Evolutionary conservation across 768 basidiomycete species (phyloP), one percentile per base, ranked within the genome.

Genomic region (Serendipita indica): DNA sequence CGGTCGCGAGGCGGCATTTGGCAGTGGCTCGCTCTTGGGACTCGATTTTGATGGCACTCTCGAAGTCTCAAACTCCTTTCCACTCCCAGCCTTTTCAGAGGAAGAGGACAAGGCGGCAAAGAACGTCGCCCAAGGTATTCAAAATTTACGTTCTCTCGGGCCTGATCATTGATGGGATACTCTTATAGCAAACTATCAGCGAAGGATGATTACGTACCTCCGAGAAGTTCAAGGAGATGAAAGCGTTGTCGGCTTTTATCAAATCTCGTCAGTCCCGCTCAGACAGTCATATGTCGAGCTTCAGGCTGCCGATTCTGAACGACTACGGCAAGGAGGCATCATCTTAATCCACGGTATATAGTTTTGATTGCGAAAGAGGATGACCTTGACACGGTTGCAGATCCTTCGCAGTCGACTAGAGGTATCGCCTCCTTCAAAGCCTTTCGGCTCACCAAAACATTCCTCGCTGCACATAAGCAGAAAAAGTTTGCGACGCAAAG

Each of bases 161-260:
- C n/a, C n/a, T n/a, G n/a, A n/a, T n/a, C n/a, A n/a, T n/a, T n/a
- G n/a, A n/a, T n/a, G n/a, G n/a, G 7, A 3, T 54, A 27, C 32
- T 14, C 63, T 52, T 43, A 32, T 65, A 89, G 84, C 77, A 58
- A 84, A 87, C 43, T 91, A 90, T 68, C 89, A 92, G 70, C 74
- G 78, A 33, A 78, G 82, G 60, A 89, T 92, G 88, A 74, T 92
- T 45, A 81, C 86, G 59, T 84, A 86, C 22, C 75, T 97, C 67
- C 87, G 89, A 67, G 90, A 93, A 69, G 91, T 93, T 58, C 85
- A 88, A 65, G 81, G 83, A 34, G 90, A 93, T 66, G 90, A 94
- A 71, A 89, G 83, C 63, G 80, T 92, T 33, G 85, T 96, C 58
- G 93, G 93, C 35, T 90, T 94, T 70, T 97, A 97, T 73, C 89